Evolutionary conservation across 2,329 filamentous ascomycete species (phyloP).

Genomic region (Apiospora malaysiana): DNA sequence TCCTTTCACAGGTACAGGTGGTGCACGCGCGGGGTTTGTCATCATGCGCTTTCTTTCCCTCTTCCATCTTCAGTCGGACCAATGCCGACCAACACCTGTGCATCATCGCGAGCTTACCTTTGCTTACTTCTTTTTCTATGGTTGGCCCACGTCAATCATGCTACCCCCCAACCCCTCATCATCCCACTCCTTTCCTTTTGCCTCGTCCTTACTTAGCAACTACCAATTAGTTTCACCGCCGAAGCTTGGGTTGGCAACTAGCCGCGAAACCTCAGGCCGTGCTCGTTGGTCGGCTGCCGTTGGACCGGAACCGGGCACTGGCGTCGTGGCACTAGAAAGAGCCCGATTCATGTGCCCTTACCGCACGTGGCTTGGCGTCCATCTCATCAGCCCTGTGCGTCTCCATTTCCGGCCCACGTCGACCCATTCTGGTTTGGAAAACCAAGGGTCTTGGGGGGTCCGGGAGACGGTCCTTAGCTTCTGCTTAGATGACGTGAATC

Average conservation of each 20-base stretch:
- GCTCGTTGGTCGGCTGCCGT: not conserved
- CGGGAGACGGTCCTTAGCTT: not conserved
- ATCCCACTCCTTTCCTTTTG: not conserved
- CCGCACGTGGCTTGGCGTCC: not conserved
- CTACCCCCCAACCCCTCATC: not conserved
- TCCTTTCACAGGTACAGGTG: too few relatives aligned
- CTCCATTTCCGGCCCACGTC: too few relatives aligned
- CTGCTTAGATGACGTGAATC: constrained; percentile 1
- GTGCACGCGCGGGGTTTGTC: too few relatives aligned
- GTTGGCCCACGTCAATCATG: not conserved
- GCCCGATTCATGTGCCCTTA: constrained; percentile 1
- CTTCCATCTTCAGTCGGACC: not conserved
- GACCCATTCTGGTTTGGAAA: not conserved
- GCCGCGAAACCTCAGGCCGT: not conserved
- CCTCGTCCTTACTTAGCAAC: too few relatives aligned
- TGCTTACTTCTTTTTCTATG: not conserved
- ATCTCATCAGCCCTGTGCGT: not conserved
- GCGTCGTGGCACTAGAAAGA: not conserved
- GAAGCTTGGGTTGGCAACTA: not conserved
- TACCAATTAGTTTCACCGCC: not conserved
- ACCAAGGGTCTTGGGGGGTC: not conserved
- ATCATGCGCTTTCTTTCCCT: not conserved
- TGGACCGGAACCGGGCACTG: not conserved
- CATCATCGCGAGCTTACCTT: not conserved
- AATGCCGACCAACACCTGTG: not conserved